A percentile compares a stretch with the other conserved stretches of the same genome.
Conservation (phyloP, 192 early-diverging fungal species). For the Backusella circina region DNA sequence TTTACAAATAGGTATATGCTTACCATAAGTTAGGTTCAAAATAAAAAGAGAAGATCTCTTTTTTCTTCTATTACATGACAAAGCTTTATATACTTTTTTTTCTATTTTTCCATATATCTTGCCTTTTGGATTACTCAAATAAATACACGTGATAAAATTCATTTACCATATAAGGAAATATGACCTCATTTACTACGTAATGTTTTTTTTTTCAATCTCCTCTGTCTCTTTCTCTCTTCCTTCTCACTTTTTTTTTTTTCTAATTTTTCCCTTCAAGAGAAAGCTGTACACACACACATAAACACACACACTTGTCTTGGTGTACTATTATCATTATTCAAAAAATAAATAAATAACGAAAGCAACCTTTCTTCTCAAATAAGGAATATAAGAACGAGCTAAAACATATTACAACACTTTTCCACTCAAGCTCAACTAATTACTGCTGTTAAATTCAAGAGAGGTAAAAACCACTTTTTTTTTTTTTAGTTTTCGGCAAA, state of each 20-base stretch:
- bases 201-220: conserved; percentile 4
- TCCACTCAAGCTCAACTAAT: not conserved
- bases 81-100: not conserved
- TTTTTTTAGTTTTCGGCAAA: not conserved
- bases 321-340: not conserved
- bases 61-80: not conserved
- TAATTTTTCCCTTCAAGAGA: not conserved
- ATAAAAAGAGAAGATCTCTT: not conserved
- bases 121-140: not conserved
- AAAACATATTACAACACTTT: not conserved
- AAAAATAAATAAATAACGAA: not conserved
- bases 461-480: not conserved
- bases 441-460: not conserved
- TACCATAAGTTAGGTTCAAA: not conserved
- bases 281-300: not conserved
- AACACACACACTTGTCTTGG: not conserved
- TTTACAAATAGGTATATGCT: not conserved
- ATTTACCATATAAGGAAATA: not conserved
- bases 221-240: not conserved
- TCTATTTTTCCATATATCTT: not conserved
- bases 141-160: not conserved
- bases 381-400: not conserved
- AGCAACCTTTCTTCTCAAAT: not conserved
- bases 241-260: not conserved
- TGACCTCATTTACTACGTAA: conserved; percentile 5